Evolutionary conservation across 1,284 basidiomycete genomes (phyloP).

Genomic region (Cerioporus squamosus): DNA sequence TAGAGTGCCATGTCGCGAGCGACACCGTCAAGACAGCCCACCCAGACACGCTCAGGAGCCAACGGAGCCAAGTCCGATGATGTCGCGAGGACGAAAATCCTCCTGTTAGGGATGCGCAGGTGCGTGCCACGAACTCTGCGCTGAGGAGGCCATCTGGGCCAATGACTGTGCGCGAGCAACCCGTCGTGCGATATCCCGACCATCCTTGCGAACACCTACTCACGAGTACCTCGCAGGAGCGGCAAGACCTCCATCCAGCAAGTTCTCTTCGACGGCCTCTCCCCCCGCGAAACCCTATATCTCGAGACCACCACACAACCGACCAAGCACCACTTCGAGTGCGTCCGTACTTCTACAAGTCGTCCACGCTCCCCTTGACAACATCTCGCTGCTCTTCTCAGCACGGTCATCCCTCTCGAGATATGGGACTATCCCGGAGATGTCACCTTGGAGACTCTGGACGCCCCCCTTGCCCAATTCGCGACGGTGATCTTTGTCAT

Average conservation of each 20-base stretch:
- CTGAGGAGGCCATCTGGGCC: no score
- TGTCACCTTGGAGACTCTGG: conserved; percentile 76
- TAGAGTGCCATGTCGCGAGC: conserved; percentile 8
- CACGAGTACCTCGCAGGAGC: conserved; percentile 52
- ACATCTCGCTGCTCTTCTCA: conserved; percentile 36
- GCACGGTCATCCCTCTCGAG: conserved; percentile 90
- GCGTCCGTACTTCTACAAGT: conserved; percentile 39
- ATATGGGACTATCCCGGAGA: conserved; percentile 96
- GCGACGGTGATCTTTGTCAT: conserved; percentile 93
- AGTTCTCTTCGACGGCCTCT: conserved; percentile 87
- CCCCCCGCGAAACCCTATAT: conserved; percentile 89
- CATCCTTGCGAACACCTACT: no score
- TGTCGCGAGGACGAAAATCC: conserved; percentile 64
- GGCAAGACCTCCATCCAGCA: conserved; percentile 94
- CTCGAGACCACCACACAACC: conserved; percentile 87
- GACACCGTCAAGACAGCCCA: background rate
- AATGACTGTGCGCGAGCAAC: no score
- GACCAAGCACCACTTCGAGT: conserved; percentile 83
- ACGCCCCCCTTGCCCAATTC: conserved; percentile 74
- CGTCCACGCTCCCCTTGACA: conserved; percentile 1
- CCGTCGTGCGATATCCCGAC: background rate
- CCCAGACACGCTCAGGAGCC: no score
- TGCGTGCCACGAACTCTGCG: conserved; percentile 33
- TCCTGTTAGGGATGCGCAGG: conserved; percentile 83
- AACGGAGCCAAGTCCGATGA: conserved; percentile 7